Base-by-base conservation (phyloP, 257 asterid genomes). In the Plantago elongata region DNA sequence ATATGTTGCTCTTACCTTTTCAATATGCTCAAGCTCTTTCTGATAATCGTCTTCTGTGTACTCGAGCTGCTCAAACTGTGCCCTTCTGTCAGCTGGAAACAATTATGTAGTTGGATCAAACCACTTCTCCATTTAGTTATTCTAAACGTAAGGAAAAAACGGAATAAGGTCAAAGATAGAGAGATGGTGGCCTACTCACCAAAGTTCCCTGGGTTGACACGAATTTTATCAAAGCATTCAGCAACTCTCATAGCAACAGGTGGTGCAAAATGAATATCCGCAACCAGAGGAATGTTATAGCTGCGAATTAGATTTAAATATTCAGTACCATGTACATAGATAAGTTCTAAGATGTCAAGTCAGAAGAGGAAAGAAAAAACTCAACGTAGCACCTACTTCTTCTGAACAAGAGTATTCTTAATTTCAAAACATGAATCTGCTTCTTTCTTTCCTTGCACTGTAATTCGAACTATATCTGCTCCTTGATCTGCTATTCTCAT, bases 261-360 rank as follows among this genome's bases (percentile, higher is more conserved):
- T 74, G 97, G 99, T 51, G 99, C 96, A 68, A 93, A 93, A 77
- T 93, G 99, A 71, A 93, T 93, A 74, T 93, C 99, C 9, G 99
- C 97, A 57, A 93, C 99, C 79, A 93, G 83, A 69, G 99, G 96
- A 71, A 84, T 86, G 71, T 89, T 82, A 64, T 84, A 89, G 75
- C 95, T 89, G 89, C 80, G 73, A 18, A 15, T 27, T 47, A 59
- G 0, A 45, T 70, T 55, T 38, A 58, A 65, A 30, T 0, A 22
- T 40, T 79, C 60, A 71, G 64, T 45, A 65, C 22, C 61, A 8
- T 51, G 71, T n/a, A 45, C 57, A 59, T 22, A 45, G 61, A 42
- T 13, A 34, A 69, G 68, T 61, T 68, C 17, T 55, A 44, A 48
- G 34, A 47, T 56, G 49, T 52, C 62, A 67, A 64, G 40, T 34